A percentile compares a stretch with the other conserved stretches of the same genome.
These are phyloP conservation scores for Apium graveolens DNA, from an alignment of 129 eudicot genomes.

Conservation along the genomic window DNA sequence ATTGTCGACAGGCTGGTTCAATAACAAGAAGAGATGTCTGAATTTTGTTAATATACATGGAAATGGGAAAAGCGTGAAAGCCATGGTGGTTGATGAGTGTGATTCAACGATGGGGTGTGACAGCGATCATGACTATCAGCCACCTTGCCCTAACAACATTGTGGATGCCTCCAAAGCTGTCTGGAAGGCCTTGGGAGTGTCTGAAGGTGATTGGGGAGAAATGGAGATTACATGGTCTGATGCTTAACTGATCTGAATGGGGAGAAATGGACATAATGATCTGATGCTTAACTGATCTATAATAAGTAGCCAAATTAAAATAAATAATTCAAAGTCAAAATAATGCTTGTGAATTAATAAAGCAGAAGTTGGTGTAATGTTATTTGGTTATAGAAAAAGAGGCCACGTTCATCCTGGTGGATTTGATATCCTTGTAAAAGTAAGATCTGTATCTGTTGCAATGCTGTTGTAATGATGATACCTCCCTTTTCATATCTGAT, in stretches of 20 bases:
- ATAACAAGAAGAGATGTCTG: slow-evolving; percentile 25
- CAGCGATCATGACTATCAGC: slow-evolving; percentile 23
- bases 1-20: slow-evolving; percentile 38
- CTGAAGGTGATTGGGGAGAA: slow-evolving; percentile 29
- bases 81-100: slow-evolving; percentile 61
- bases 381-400: neutral
- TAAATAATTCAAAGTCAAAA: neutral
- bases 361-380: neutral
- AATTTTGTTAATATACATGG: slow-evolving; percentile 25
- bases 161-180: slow-evolving; percentile 52
- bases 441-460: neutral
- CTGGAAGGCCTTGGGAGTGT: slow-evolving; percentile 44
- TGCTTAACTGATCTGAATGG: slow-evolving; percentile 14
- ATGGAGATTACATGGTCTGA: slow-evolving; percentile 44
- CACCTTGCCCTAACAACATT: slow-evolving; percentile 29
- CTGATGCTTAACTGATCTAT: neutral
- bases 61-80: slow-evolving; percentile 30
- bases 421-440: neutral
- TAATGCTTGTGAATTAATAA: neutral
- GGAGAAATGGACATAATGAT: neutral
- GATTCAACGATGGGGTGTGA: slow-evolving; percentile 41
- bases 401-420: neutral
- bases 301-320: neutral
- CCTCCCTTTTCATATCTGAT: neutral
- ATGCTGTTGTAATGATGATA: neutral